Evolutionary conservation across 1,139 yeast genomes (phyloP).

Genomic region (Geotrichum reessii): DNA sequence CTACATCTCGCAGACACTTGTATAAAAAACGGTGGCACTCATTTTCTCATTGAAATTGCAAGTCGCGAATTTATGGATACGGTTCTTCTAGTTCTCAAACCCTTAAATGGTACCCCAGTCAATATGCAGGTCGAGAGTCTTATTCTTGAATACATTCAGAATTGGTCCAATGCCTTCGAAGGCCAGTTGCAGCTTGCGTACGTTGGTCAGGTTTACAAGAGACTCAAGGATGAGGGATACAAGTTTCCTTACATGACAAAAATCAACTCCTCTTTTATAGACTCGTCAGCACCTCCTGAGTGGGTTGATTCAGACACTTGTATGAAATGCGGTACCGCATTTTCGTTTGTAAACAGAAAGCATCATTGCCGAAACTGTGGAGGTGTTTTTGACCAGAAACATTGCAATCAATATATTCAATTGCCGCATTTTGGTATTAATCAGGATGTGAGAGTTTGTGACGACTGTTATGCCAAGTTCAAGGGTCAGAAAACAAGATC

Average conservation of each 20-base stretch:
- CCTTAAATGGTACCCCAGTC: conserved; percentile 31
- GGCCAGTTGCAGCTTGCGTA: conserved; percentile 63
- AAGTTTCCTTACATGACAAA: conserved; percentile 49
- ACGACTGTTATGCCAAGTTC: conserved; percentile 67
- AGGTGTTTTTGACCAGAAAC: conserved; percentile 82
- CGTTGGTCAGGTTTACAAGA: conserved; percentile 57
- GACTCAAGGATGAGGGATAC: conserved; percentile 55
- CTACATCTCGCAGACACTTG: conserved; percentile 78
- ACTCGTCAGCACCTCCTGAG: conserved; percentile 91
- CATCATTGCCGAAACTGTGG: conserved; percentile 98
- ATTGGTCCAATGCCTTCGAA: conserved; percentile 74
- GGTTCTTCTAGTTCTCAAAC: conserved; percentile 37
- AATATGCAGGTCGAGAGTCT: conserved; percentile 54
- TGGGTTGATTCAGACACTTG: conserved; percentile 96
- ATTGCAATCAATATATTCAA: conserved; percentile 64
- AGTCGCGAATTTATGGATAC: conserved; percentile 82
- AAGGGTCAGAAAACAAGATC: conserved; percentile 3
- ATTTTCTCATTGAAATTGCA: conserved; percentile 72
- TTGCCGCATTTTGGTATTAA: conserved; percentile 80
- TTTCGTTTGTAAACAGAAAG: conserved; percentile 78
- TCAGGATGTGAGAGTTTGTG: conserved; percentile 91
- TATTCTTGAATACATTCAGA: conserved; percentile 61
- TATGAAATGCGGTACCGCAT: conserved; percentile 83
- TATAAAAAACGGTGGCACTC: conserved; percentile 88
- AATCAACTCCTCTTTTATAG: conserved; percentile 59